Conservation (phyloP, 192 early-diverging fungal genomes). For the Coemansia sp. region DNA sequence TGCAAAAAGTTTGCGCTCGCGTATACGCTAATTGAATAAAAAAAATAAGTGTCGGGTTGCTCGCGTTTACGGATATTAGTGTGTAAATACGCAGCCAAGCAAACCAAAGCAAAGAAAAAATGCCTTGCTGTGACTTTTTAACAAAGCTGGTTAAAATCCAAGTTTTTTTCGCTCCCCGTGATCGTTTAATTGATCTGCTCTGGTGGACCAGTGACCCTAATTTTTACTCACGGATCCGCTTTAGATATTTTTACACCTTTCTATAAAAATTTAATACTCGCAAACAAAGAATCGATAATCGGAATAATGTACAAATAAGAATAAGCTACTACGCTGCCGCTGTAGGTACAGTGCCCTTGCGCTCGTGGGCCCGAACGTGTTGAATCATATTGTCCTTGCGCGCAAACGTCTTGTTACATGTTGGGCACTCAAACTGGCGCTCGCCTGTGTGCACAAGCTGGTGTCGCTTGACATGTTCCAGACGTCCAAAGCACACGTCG, state of each 20-base stretch:
- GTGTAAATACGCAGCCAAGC: background rate
- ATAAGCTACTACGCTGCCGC: background rate
- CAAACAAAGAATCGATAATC: no score
- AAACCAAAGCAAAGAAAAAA: conserved; percentile 1
- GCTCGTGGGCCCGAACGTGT: conserved; percentile 69
- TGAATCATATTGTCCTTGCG: conserved; percentile 82
- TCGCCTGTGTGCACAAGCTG: conserved; percentile 57
- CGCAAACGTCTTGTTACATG: conserved; percentile 64
- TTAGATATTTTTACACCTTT: no score
- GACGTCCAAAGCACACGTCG: conserved; percentile 57
- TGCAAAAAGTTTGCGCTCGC: background rate
- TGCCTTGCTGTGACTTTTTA: no score
- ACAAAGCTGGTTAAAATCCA: background rate
- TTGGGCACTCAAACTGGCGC: conserved; percentile 69
- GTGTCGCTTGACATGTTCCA: conserved; percentile 56
- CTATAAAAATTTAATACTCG: no score
- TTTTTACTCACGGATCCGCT: no score
- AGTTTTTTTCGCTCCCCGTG: background rate
- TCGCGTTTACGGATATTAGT: background rate
- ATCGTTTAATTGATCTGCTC: background rate
- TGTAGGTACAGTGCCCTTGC: conserved; percentile 13
- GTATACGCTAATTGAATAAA: background rate
- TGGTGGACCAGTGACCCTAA: no score
- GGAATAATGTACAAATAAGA: background rate
- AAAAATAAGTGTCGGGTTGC: background rate